Conservation (phyloP, 805 yeast species). For the Saccharomyces mikatae region DNA sequence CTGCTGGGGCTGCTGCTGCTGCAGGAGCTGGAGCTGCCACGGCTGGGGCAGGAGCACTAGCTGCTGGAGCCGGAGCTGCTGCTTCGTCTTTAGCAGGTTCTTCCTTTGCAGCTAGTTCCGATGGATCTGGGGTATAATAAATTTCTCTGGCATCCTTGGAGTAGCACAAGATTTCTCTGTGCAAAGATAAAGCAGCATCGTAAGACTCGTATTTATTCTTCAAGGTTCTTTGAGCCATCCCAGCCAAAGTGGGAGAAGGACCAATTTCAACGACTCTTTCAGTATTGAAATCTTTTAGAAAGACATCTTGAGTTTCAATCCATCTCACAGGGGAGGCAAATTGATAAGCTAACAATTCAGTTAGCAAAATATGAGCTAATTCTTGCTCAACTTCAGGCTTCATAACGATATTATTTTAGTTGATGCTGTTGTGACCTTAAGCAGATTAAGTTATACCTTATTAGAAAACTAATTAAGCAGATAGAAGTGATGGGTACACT, state of each 20-base stretch:
- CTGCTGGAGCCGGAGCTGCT: constrained; percentile 20
- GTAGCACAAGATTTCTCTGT: constrained; percentile 92
- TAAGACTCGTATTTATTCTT: constrained; percentile 89
- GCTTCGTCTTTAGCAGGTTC: constrained; percentile 22
- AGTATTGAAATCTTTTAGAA: constrained; percentile 85
- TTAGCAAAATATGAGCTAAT: constrained; percentile 85
- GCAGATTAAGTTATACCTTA: neutral
- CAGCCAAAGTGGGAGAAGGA: constrained; percentile 96
- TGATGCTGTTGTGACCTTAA: neutral
- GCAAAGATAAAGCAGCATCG: constrained; percentile 82
- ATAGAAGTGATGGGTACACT: neutral
- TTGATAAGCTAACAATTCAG: constrained; percentile 96
- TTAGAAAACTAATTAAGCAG: neutral
- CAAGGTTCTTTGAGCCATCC: constrained; percentile 97
- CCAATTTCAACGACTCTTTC: constrained; percentile 98
- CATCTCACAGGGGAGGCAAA: constrained; percentile 99
- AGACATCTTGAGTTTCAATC: constrained; percentile 99
- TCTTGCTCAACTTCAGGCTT: constrained; percentile 95
- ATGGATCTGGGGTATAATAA: constrained; percentile 83
- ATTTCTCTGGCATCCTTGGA: constrained; percentile 94
- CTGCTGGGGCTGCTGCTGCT: constrained; percentile 49
- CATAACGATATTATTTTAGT: constrained; percentile 25
- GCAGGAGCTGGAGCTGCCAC: constrained; percentile 51
- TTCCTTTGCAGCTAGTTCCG: constrained; percentile 32
- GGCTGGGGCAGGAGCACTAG: constrained; percentile 35